Evolutionary conservation across 345 rosid genomes (phyloP).

Genomic region (Syzygium oleosum): DNA sequence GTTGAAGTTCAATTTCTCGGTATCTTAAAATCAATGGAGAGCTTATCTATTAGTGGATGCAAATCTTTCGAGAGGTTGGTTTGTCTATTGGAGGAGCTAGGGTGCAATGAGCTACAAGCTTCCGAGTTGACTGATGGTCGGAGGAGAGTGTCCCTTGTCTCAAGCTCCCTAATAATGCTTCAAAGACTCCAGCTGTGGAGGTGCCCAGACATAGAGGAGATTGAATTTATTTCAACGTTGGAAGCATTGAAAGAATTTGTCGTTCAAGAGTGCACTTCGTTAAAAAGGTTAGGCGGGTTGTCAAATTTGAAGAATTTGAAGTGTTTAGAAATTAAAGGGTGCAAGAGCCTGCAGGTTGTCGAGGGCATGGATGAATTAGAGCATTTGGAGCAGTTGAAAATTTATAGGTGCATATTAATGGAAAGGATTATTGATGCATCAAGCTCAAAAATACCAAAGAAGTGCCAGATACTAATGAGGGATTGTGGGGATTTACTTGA

Average conservation of each 20-base stretch:
- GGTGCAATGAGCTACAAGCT: not conserved
- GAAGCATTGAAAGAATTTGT: not conserved
- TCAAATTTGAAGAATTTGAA: not conserved
- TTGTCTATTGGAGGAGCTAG: not conserved
- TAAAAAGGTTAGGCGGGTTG: not conserved
- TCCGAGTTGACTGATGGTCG: not conserved
- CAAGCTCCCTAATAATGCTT: not conserved
- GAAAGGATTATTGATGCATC: not conserved
- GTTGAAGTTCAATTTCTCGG: not conserved
- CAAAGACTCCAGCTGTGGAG: not conserved
- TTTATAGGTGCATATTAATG: not conserved
- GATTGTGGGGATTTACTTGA: not conserved
- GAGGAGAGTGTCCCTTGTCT: not conserved
- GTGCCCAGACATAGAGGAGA: not conserved
- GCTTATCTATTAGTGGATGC: not conserved
- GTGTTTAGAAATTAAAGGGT: too few relatives aligned
- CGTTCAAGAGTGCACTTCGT: not conserved
- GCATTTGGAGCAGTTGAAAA: not conserved
- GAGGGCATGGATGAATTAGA: not conserved
- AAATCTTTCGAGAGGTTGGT: not conserved
- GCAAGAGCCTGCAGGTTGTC: not conserved
- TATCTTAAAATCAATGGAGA: not conserved
- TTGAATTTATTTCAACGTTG: not conserved
- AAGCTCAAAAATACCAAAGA: not conserved
- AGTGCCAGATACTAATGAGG: accelerated